Percentiles rank a stretch among this genome's conserved stretches.
phyloP scores from a whole-genome alignment of 208 protist genomes.

The Balamuthia mandrillaris region DNA sequence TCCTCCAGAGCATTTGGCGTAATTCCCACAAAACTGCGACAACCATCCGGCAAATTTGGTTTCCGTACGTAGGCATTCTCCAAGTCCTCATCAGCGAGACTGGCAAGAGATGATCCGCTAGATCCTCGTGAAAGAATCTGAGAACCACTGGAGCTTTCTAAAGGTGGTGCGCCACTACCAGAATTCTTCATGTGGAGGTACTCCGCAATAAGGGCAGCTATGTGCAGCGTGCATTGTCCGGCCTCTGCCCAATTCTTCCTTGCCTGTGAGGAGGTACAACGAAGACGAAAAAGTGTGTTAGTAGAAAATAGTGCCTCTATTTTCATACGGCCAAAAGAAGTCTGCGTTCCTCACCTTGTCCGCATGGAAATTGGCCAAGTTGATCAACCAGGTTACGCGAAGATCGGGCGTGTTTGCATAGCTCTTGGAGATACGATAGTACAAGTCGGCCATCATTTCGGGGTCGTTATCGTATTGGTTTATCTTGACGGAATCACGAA shows the following conservation, averaged over 20 bases:
- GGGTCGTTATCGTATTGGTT: conserved; percentile 43
- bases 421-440: conserved; percentile 58
- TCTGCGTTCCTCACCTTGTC: not conserved
- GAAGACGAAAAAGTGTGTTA: no score
- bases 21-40: not conserved
- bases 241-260: conserved; percentile 60
- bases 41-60: not conserved
- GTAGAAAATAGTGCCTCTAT: no score
- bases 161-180: no score
- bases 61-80: no score
- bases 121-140: no score
- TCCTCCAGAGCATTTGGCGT: conserved; percentile 10
- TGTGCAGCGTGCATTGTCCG: conserved; percentile 55
- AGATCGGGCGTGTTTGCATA: conserved; percentile 67
- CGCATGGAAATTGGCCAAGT: conserved; percentile 2
- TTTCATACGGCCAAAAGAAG: not conserved
- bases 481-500: conserved; percentile 45
- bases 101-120: no score
- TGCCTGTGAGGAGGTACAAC: no score
- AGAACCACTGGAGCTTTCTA: no score
- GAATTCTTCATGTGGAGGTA: conserved; percentile 53
- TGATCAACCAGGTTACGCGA: conserved; percentile 46
- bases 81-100: no score
- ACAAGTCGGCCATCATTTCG: conserved; percentile 66
- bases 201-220: conserved; percentile 45